These are phyloP conservation scores for Elymus sibiricus DNA, from an alignment of 176 grass and related monocot genomes.

Conservation along the genomic window DNA sequence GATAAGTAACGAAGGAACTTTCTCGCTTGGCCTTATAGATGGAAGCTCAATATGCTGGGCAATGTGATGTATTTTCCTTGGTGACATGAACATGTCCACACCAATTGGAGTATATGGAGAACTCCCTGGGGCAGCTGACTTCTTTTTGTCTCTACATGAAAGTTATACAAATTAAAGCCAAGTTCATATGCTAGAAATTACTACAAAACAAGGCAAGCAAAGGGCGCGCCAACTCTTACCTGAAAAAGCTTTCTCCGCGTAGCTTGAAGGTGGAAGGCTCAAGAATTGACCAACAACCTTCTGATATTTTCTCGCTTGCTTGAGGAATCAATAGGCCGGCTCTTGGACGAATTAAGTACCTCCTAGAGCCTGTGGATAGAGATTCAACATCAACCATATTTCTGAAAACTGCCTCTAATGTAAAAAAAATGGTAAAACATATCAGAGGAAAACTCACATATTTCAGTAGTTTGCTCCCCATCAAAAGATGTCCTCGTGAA, in stretches of 20 bases:
- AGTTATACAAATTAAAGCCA: slow-evolving; percentile 27
- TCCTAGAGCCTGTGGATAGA: slow-evolving; percentile 55
- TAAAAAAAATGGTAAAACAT: not conserved
- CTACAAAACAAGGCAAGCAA: not conserved
- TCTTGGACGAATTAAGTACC: slow-evolving; percentile 71
- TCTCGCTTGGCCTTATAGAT: slow-evolving; percentile 49
- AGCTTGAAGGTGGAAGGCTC: slow-evolving; percentile 86
- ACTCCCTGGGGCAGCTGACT: slow-evolving; percentile 50
- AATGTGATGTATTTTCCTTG: slow-evolving; percentile 84
- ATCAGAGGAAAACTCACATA: slow-evolving; percentile 48
- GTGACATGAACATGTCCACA: slow-evolving; percentile 81
- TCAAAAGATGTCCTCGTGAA: slow-evolving; percentile 91
- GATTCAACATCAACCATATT: slow-evolving; percentile 16
- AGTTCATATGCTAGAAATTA: not conserved
- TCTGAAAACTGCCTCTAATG: not conserved
- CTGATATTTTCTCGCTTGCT: slow-evolving; percentile 49
- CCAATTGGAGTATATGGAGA: slow-evolving; percentile 81
- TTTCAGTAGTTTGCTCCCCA: slow-evolving; percentile 90
- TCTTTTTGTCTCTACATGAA: slow-evolving; percentile 83
- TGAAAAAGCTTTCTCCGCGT: slow-evolving; percentile 88
- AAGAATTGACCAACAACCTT: slow-evolving; percentile 81
- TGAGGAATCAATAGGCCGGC: slow-evolving; percentile 71
- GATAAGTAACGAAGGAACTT: slow-evolving; percentile 81
- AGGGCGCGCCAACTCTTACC: slow-evolving; percentile 42
- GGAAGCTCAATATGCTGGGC: slow-evolving; percentile 90